Conservation (phyloP, 495 filamentous ascomycete genomes). For the Penicilliopsis zonata region DNA sequence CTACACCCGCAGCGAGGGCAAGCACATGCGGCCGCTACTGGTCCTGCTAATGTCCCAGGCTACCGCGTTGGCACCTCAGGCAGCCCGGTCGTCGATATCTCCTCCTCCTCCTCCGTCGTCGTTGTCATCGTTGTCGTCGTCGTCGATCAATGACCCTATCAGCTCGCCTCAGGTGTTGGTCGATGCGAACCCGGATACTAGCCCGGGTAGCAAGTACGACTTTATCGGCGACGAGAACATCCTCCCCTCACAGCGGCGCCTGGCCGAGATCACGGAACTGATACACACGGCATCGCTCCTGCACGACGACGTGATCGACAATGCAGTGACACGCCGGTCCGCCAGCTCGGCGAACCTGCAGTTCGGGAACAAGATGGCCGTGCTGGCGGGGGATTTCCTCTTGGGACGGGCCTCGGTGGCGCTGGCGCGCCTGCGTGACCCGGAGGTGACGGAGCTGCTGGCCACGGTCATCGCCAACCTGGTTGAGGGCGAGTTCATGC, state of each 20-base stretch:
- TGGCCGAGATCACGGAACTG: slow-evolving; percentile 93
- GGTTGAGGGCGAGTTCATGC: slow-evolving; percentile 98
- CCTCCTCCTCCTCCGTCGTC: no score
- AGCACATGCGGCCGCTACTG: slow-evolving; percentile 88
- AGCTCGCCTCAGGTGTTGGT: slow-evolving; percentile 62
- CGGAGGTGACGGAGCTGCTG: slow-evolving; percentile 87
- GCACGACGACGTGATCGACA: slow-evolving; percentile 97
- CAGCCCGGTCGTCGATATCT: slow-evolving; percentile 20
- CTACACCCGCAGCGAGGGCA: slow-evolving; percentile 93
- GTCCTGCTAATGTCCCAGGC: slow-evolving; percentile 94
- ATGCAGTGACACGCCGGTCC: slow-evolving; percentile 70
- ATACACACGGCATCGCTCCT: slow-evolving; percentile 95
- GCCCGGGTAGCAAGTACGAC: slow-evolving; percentile 38
- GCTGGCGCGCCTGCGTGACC: slow-evolving; percentile 76
- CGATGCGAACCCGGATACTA: slow-evolving; percentile 68
- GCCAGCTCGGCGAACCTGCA: slow-evolving; percentile 80
- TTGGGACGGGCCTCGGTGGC: slow-evolving; percentile 89
- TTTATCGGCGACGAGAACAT: slow-evolving; percentile 54
- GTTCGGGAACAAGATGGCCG: slow-evolving; percentile 98
- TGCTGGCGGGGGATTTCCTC: slow-evolving; percentile 89
- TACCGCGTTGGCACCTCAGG: slow-evolving; percentile 66
- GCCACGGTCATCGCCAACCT: slow-evolving; percentile 95
- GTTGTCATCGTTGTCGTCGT: slow-evolving; percentile 20
- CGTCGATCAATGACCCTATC: slow-evolving; percentile 62
- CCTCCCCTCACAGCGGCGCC: slow-evolving; percentile 78